Percentiles rank a stretch among this genome's conserved stretches.
Evolutionary conservation across 2,329 filamentous ascomycete species (phyloP).

Genomic region (Curvularia lunata): DNA sequence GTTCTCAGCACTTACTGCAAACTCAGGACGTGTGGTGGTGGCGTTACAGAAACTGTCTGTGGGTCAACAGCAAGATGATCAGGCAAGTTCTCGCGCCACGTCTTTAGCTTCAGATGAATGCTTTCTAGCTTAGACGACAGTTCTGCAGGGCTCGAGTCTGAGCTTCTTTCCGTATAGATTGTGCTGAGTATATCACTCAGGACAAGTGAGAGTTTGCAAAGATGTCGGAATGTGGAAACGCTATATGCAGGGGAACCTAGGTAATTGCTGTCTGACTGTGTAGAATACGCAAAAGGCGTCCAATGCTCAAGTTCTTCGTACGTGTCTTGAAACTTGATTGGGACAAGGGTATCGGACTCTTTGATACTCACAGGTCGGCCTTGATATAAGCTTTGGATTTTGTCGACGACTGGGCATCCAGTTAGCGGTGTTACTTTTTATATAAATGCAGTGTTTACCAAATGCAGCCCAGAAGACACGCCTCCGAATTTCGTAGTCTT

Average conservation of each 20-base stretch:
- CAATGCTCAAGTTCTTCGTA: slow-evolving; percentile 63
- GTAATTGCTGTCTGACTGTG: slow-evolving; percentile 37
- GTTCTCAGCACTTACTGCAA: slow-evolving; percentile 24
- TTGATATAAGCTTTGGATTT: slow-evolving; percentile 63
- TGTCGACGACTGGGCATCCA: slow-evolving; percentile 51
- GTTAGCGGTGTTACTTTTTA: slow-evolving; percentile 12
- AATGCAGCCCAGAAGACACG: slow-evolving; percentile 58
- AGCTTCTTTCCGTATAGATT: slow-evolving; percentile 51
- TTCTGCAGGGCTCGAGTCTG: slow-evolving; percentile 41
- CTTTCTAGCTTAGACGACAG: slow-evolving; percentile 48
- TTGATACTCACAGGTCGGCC: slow-evolving; percentile 59
- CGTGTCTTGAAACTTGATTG: slow-evolving; percentile 56
- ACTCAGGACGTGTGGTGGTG: slow-evolving; percentile 48
- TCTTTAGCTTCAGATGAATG: slow-evolving; percentile 52
- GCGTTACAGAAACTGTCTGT: slow-evolving; percentile 31
- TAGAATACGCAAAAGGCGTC: slow-evolving; percentile 53
- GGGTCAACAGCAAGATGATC: slow-evolving; percentile 52
- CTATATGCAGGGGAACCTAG: slow-evolving; percentile 50
- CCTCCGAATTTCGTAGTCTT: slow-evolving; percentile 55
- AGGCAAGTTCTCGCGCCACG: slow-evolving; percentile 54
- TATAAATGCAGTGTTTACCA: slow-evolving; percentile 18
- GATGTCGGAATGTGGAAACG: slow-evolving; percentile 52
- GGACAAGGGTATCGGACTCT: slow-evolving; percentile 56
- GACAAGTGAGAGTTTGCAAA: slow-evolving; percentile 56
- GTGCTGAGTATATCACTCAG: slow-evolving; percentile 51